Base-by-base conservation (phyloP, 1,284 basidiomycete species). In the Rhodotorula sp. region DNA sequence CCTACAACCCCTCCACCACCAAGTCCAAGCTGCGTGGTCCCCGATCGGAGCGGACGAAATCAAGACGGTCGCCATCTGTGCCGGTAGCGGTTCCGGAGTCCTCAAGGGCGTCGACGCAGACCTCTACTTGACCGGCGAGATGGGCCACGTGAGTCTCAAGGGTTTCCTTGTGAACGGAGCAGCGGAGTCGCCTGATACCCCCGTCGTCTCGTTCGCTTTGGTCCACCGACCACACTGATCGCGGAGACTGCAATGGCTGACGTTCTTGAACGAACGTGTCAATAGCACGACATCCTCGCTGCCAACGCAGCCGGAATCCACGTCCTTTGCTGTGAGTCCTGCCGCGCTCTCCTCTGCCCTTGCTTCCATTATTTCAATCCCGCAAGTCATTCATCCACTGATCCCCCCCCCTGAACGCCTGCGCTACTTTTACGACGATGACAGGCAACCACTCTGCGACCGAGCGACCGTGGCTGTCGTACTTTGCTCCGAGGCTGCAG, bases 391-490 rank as follows among this genome's bases (percentile, higher is more conserved):
- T 8, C 34, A 34, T 8, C 8, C 34, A 34, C 34, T 34, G 34
- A 34, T 34, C 34, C 34, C 34, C 34, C 7, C 34, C 34, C 34
- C 34, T 34, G 34, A 34, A 34, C 34, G 34, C 34, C 34, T 34
- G 34, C 34, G 34, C 8, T 34, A 34, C 34, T 34, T 5, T 4
- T 34, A 34, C 34, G 34, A 34, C 34, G 34, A 34, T 34, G 34
- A 34, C 60, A 76, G 73, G 68, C 60, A 74, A 75, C 57, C 75
- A 76, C 66, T 73, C 75, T 2, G 69, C 68, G 31, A 75, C 70
- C 31, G 75, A 76, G 56, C 70, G 75, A 14, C 75, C 75, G 5
- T 76, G 75, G 75, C 69, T 76, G 19, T 15, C 49, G 8, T 52
- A 50, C 26, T 75, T 75, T n/a, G 73, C 71, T 0, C 73, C 73